phyloP scores from a whole-genome alignment of 2,329 filamentous ascomycete species.

The Berkeleyomyces basicola region DNA sequence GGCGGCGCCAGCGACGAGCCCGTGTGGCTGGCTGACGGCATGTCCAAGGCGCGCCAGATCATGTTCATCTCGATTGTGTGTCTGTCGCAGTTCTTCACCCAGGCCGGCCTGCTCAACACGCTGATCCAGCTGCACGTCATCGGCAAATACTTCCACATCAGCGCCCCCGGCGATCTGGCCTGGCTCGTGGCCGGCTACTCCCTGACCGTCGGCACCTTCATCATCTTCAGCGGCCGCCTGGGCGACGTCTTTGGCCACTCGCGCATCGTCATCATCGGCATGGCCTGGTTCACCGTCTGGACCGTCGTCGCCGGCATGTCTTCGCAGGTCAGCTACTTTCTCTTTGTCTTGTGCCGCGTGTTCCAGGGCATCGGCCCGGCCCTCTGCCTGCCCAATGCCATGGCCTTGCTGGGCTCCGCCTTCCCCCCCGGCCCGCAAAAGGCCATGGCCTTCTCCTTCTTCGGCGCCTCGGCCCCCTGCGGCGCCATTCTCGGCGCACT shows the following conservation, averaged over 20 bases:
- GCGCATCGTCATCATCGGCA: slow-evolving; percentile 34
- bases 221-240: slow-evolving; percentile 38
- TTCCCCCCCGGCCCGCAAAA: slow-evolving; percentile 42
- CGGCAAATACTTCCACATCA: slow-evolving; percentile 24
- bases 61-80: slow-evolving; percentile 29
- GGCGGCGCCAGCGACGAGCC: neutral
- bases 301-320: slow-evolving; percentile 30
- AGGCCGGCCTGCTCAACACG: slow-evolving; percentile 21
- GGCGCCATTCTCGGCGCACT: slow-evolving; percentile 28
- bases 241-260: slow-evolving; percentile 43
- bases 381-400: slow-evolving; percentile 43
- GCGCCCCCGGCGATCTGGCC: slow-evolving; percentile 27
- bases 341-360: slow-evolving; percentile 25
- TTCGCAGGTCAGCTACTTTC: slow-evolving; percentile 30
- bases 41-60: slow-evolving; percentile 18
- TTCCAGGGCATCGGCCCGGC: slow-evolving; percentile 46
- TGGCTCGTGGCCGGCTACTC: slow-evolving; percentile 44
- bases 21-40: slow-evolving; percentile 10
- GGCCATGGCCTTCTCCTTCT: slow-evolving; percentile 40
- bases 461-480: slow-evolving; percentile 30
- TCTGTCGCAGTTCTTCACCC: slow-evolving; percentile 28
- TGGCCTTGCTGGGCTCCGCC: slow-evolving; percentile 42
- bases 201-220: slow-evolving; percentile 38
- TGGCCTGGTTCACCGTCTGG: slow-evolving; percentile 38
- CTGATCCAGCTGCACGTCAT: slow-evolving; percentile 30